Conservation (phyloP, 148 eudicot species). For the Euryodendron excelsum region DNA sequence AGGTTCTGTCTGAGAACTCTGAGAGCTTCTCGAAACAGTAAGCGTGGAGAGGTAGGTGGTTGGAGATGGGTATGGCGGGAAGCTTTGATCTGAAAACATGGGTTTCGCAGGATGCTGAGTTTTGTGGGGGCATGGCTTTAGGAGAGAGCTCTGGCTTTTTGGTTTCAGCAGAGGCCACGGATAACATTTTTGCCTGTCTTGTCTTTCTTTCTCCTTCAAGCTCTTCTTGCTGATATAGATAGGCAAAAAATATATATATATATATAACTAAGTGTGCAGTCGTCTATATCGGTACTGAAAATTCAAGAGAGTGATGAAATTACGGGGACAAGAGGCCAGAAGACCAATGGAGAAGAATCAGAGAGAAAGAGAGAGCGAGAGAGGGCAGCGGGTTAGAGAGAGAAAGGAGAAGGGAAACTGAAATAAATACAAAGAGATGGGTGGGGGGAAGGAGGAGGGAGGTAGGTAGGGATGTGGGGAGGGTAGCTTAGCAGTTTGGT, state of each 20-base stretch:
- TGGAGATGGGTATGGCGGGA: conserved; percentile 39
- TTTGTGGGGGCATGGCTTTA: conserved; percentile 6
- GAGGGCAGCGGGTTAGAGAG: background rate
- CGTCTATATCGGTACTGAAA: background rate
- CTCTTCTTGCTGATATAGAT: background rate
- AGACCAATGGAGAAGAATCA: background rate
- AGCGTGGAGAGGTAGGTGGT: conserved; percentile 30
- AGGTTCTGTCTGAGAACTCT: conserved; percentile 30
- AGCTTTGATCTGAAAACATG: conserved; percentile 39
- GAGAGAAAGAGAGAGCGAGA: background rate
- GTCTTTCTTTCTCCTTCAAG: background rate
- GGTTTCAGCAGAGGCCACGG: conserved; percentile 21
- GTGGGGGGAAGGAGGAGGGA: background rate
- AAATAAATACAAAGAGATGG: background rate
- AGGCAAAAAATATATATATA: background rate
- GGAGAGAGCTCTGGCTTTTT: conserved; percentile 21
- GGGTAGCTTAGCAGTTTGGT: background rate
- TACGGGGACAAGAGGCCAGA: background rate
- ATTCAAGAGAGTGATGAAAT: background rate
- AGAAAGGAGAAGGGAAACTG: background rate
- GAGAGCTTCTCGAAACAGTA: conserved; percentile 54
- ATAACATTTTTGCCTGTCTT: conserved; percentile 12
- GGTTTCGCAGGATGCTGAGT: background rate
- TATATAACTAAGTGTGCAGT: background rate
- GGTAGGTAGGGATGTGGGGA: background rate